These are phyloP conservation scores for Vanrija sp. DNA, from an alignment of 1,284 basidiomycete genomes.

Conservation along the genomic window DNA sequence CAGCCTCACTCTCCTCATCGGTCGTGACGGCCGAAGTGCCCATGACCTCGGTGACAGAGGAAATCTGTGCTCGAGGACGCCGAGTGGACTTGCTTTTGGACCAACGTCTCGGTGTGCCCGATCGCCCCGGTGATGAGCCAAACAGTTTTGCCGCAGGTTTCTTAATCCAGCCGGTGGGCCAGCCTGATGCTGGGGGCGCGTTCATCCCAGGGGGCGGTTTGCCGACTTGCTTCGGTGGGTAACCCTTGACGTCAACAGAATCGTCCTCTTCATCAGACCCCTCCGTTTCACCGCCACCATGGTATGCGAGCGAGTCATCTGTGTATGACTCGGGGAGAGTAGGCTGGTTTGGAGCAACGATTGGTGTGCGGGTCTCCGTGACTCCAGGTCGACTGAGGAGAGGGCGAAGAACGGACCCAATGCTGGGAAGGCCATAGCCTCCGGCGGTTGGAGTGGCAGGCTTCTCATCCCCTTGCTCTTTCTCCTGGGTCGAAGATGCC, in stretches of 20 bases:
- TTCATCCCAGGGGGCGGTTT: slow-evolving; percentile 30
- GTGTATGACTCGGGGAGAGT: slow-evolving; percentile 4
- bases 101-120: neutral
- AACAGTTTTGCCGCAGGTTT: slow-evolving; percentile 38
- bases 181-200: slow-evolving; percentile 9
- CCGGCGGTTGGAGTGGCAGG: slow-evolving; percentile 20
- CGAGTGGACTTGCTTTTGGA: neutral
- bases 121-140: slow-evolving; percentile 24
- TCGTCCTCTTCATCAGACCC: slow-evolving; percentile 6
- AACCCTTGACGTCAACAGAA: slow-evolving; percentile 25
- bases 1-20: neutral
- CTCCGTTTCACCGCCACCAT: slow-evolving; percentile 3
- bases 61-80: neutral
- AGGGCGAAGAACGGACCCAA: slow-evolving; percentile 32
- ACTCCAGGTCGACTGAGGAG: slow-evolving; percentile 11
- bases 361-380: slow-evolving; percentile 9
- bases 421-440: slow-evolving; percentile 13
- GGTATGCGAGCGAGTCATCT: slow-evolving; percentile 10
- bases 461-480: slow-evolving; percentile 52
- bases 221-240: slow-evolving; percentile 38
- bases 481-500: neutral
- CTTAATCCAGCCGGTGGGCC: slow-evolving; percentile 36
- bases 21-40: slow-evolving; percentile 10
- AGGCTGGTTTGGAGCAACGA: slow-evolving; percentile 13
- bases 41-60: slow-evolving; percentile 24